phyloP scores from a whole-genome alignment of 163 green algal genomes.

The Prototheca cutis region DNA sequence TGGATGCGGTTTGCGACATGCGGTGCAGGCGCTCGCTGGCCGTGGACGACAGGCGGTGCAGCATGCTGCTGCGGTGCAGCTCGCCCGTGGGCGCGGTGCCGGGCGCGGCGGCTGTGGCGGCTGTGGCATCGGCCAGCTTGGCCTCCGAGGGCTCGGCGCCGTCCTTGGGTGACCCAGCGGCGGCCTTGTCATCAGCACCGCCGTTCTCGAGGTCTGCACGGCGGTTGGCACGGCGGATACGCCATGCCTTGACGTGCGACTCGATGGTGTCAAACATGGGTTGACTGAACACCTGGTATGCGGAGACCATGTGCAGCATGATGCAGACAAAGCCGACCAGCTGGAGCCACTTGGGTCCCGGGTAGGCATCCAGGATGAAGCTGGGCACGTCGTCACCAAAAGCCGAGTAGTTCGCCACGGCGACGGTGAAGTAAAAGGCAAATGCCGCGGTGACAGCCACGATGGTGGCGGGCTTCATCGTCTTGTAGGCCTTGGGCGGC shows the following conservation, averaged over 20 bases:
- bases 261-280: constrained; percentile 15
- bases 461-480: constrained; percentile 2
- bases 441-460: constrained; percentile 1
- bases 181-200: neutral
- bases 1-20: neutral
- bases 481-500: constrained; percentile 11
- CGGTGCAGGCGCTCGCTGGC: neutral
- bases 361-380: neutral
- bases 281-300: constrained; percentile 12
- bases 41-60: neutral
- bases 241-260: constrained; percentile 10
- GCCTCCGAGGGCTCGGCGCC: neutral
- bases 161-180: no score
- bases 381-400: constrained; percentile 11
- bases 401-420: neutral
- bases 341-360: constrained; percentile 18
- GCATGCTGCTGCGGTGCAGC: neutral
- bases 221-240: neutral
- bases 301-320: constrained; percentile 26
- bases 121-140: neutral
- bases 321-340: constrained; percentile 16
- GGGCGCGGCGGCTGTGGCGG: neutral
- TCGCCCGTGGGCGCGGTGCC: neutral
- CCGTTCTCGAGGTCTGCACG: neutral
- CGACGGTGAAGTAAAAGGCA: constrained; percentile 12